phyloP scores from a whole-genome alignment of 306 rosid genomes.

The Arachis hypogaea region DNA sequence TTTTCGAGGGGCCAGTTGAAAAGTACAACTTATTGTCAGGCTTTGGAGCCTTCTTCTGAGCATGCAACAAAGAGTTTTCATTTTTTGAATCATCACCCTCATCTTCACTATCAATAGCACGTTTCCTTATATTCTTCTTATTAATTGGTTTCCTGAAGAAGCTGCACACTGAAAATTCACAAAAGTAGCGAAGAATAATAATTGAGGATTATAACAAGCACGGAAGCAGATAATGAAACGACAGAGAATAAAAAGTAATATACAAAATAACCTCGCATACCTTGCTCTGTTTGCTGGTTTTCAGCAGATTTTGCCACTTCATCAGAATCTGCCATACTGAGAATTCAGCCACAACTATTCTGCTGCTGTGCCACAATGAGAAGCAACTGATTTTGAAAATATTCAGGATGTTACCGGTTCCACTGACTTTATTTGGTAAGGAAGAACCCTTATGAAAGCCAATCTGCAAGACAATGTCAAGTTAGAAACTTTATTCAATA shows the following conservation, averaged over 20 bases:
- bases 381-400: not conserved
- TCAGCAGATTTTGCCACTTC: slow-evolving; percentile 34
- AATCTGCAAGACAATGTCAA: not conserved
- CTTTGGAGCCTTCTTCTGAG: slow-evolving; percentile 43
- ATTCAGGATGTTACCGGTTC: not conserved
- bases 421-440: not conserved
- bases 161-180: slow-evolving; percentile 45
- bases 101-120: slow-evolving; percentile 39
- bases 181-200: not conserved
- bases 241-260: not conserved
- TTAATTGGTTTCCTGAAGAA: slow-evolving; percentile 52
- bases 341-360: not conserved
- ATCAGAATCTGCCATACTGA: slow-evolving; percentile 43
- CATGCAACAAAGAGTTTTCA: slow-evolving; percentile 46
- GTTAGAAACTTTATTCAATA: not conserved
- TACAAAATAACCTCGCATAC: slow-evolving; percentile 21
- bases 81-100: slow-evolving; percentile 43
- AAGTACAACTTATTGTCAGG: slow-evolving; percentile 50
- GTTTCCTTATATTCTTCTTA: slow-evolving; percentile 48
- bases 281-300: slow-evolving; percentile 46
- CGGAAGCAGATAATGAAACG: not conserved
- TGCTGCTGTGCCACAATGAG: not conserved
- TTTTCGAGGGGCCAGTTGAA: slow-evolving; percentile 46
- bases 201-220: not conserved
- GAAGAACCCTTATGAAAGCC: not conserved